These are phyloP conservation scores for Aspergillus fumigatiaffinis DNA, from an alignment of 2,329 filamentous ascomycete species.

Conservation along the genomic window DNA sequence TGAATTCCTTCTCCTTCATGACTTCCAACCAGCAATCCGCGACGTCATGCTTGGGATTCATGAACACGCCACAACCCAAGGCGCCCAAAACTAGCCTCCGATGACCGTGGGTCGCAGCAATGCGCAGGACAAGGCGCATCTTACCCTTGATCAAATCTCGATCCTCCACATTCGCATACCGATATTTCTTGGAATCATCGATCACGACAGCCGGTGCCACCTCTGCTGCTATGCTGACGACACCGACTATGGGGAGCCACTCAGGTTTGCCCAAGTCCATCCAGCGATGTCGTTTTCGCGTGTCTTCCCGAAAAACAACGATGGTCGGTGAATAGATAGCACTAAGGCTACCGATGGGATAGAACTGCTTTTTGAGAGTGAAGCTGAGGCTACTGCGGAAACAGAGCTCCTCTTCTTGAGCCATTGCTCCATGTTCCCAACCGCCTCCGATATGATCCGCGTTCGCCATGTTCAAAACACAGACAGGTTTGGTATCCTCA, in stretches of 20 bases:
- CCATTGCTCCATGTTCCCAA: slow-evolving; percentile 58
- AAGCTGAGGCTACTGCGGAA: slow-evolving; percentile 51
- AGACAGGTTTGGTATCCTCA: slow-evolving; percentile 43
- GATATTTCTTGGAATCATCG: slow-evolving; percentile 8
- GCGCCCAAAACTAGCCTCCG: slow-evolving; percentile 62
- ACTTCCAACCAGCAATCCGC: slow-evolving; percentile 61
- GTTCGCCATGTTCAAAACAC: slow-evolving; percentile 65
- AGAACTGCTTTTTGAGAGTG: slow-evolving; percentile 44
- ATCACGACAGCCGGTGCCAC: slow-evolving; percentile 35
- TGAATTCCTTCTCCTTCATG: slow-evolving; percentile 58
- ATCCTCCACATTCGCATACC: slow-evolving; percentile 43
- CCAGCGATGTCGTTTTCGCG: slow-evolving; percentile 46
- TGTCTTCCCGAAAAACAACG: slow-evolving; percentile 54
- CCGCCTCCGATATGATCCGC: slow-evolving; percentile 57
- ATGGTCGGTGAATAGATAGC: slow-evolving; percentile 60
- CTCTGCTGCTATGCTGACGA: slow-evolving; percentile 59
- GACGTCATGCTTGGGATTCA: slow-evolving; percentile 60
- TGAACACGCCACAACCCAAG: slow-evolving; percentile 65
- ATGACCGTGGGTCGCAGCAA: slow-evolving; percentile 56
- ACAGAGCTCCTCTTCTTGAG: slow-evolving; percentile 68
- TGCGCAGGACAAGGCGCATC: slow-evolving; percentile 58
- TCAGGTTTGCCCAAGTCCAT: slow-evolving; percentile 36
- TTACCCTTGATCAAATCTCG: slow-evolving; percentile 58
- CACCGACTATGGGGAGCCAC: slow-evolving; percentile 52
- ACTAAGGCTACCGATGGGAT: slow-evolving; percentile 50